Base-by-base conservation (phyloP, 495 filamentous ascomycete genomes). In the Aspergillus taichungensis region DNA sequence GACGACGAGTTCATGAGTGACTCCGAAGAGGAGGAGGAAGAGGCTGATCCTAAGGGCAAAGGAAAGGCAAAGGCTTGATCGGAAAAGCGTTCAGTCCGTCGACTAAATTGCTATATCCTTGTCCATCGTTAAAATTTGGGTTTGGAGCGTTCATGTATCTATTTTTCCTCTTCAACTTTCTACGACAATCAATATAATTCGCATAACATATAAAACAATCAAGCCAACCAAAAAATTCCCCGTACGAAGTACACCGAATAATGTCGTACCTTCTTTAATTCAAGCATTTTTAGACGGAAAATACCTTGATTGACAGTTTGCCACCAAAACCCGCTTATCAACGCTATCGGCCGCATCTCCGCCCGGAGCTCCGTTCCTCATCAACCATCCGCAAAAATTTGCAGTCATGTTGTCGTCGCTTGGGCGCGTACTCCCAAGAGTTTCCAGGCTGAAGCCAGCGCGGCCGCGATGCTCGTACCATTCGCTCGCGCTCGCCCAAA, bases 1-100 rank as follows among this genome's bases (percentile, higher is more conserved):
- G 89, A 95, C 45, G 84, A 90, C 49, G 89, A 92, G 52, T 91
- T 87, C 45, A 87, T 89, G 83, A 91, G 80, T 33, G 81, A 85
- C 38, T 83, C 83, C 0, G 83, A 85, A 14, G 80, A 81, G 38
- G 74, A 73, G 14, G 59, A 67, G 10, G 60, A 53, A 6, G 52
- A 53, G 0, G 45, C 57, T 29, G 57, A 64, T 42, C 18, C 45
- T 8, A 55, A 64, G 9, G 55, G 47, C 29, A 69, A 72, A 52
- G 71, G 67, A 29, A 70, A 72, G 42, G 63, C 60, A 3, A 61
- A 58, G 28, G 68, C 63, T 30, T 69, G 40, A 62, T 33, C 9
- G 8, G 30, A 45, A 24, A 43, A 32, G 40, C 35, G 10, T n/a
- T 18, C 5, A 10, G 13, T 43, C 12, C 31, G 28, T 35, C 37